phyloP scores from a whole-genome alignment of 305 asterid species.

The Ilex paraguariensis region DNA sequence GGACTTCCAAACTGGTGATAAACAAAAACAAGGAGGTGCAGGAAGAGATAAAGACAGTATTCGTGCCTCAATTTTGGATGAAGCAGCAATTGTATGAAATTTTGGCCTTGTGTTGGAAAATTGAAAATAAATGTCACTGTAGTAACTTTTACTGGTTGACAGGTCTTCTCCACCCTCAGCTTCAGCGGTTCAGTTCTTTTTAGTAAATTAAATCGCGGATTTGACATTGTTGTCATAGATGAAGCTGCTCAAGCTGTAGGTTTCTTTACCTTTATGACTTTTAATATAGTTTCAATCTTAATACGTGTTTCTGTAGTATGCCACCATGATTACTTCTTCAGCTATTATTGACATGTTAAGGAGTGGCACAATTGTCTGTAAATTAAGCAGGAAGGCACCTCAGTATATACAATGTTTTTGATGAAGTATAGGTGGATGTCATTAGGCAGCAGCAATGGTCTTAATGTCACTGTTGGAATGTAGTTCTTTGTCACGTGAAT shows the following conservation, averaged over 20 bases:
- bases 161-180: slow-evolving; percentile 99
- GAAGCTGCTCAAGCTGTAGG: slow-evolving; percentile 99
- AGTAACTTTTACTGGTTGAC: slow-evolving; percentile 34
- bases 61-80: slow-evolving; percentile 87
- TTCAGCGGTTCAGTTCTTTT: slow-evolving; percentile 84
- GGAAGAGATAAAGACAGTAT: slow-evolving; percentile 72
- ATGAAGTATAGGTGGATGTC: not conserved
- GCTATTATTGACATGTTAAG: too few relatives aligned
- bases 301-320: too few relatives aligned
- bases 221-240: slow-evolving; percentile 96
- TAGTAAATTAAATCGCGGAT: slow-evolving; percentile 79
- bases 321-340: too few relatives aligned
- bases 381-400: too few relatives aligned
- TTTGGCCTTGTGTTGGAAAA: slow-evolving; percentile 12
- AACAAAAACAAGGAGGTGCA: slow-evolving; percentile 83
- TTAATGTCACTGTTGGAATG: too few relatives aligned
- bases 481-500: slow-evolving; percentile 8
- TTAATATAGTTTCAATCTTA: too few relatives aligned
- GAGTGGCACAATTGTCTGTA: too few relatives aligned
- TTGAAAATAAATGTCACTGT: slow-evolving; percentile 12
- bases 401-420: too few relatives aligned
- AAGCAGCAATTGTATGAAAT: slow-evolving; percentile 83
- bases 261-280: slow-evolving; percentile 6
- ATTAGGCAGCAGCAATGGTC: not conserved
- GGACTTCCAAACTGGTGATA: slow-evolving; percentile 72